Evolutionary conservation across 140 eudicot genomes (phyloP), one percentile per base, ranked within the genome.

Genomic region (Oenanthe javanica): DNA sequence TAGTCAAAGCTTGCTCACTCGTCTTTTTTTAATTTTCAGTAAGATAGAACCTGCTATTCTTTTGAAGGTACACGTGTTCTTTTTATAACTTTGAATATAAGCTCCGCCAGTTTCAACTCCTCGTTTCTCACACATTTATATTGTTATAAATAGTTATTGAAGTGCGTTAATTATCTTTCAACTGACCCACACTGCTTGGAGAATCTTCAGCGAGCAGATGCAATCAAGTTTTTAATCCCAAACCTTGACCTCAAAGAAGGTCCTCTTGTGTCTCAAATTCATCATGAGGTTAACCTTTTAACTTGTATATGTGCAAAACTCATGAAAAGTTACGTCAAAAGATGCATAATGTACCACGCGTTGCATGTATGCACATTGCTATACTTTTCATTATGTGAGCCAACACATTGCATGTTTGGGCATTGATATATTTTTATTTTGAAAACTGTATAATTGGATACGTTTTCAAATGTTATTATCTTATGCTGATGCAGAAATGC

Each of bases 221-320:
- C 98, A 21, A 90, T 94, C 52, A 94, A 89, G 77, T 88, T 89
- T 86, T 87, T 94, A 81, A 94, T 94, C 64, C 98, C 98, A 3
- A 94, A 94, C 78, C 98, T 94, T 84, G 98, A 94, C 83, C 94
- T 92, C 83, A 94, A 86, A 87, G 98, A 94, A 55, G 97, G 97
- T 38, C 90, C 96, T 73, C 97, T 94, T 64, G 92, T 94, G 51
- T 88, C 97, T 49, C 97, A 90, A 87, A 90, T 94, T 72, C 97
- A 94, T 84, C 92, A 92, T 64, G 98, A 93, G 97, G 97, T 93
- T 81, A 87, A 85, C 76, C 43, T 80, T 61, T 21, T 52, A 55
- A 46, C 46, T 80, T 43, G 19, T 49, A n/a, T n/a, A 19, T 74
- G 36, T 72, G 21, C 43, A 15, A 72, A 82, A 77, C 31, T 50